phyloP scores from a whole-genome alignment of 1,284 basidiomycete genomes.

The Apiotrichum porosum region DNA sequence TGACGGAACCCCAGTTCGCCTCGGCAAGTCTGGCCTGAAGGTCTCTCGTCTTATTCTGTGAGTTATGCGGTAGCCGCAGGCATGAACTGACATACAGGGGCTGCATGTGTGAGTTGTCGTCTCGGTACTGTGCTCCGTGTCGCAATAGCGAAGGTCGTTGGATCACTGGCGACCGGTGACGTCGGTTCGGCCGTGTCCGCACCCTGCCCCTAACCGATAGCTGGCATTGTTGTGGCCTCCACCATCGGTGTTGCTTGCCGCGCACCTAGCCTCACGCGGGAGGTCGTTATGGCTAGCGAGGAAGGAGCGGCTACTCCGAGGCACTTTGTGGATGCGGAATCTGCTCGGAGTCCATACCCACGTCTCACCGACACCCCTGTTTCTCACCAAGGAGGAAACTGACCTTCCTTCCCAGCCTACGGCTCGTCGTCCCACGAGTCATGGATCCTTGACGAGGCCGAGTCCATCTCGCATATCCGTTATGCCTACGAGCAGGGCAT shows the following conservation, averaged over 20 bases:
- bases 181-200: too few species aligned
- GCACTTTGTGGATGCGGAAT: too few species aligned
- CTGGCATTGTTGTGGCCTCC: background rate
- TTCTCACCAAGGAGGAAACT: background rate
- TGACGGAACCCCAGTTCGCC: constrained; percentile 26
- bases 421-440: constrained; percentile 25
- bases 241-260: too few species aligned
- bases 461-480: constrained; percentile 43
- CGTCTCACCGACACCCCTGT: too few species aligned
- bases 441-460: constrained; percentile 41
- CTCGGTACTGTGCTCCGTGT: too few species aligned
- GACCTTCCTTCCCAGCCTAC: constrained; percentile 18
- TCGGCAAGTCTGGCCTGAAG: constrained; percentile 39
- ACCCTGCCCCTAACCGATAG: too few species aligned
- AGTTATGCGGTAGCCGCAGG: background rate
- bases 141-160: background rate
- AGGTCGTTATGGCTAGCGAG: too few species aligned
- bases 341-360: too few species aligned
- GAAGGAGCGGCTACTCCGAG: too few species aligned
- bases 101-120: constrained; percentile 27
- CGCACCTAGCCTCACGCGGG: too few species aligned
- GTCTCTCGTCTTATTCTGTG: constrained; percentile 41
- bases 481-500: constrained; percentile 40
- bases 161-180: too few species aligned
- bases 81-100: constrained; percentile 24